Percentiles rank a stretch among this genome's conserved stretches.
These are phyloP conservation scores for Trypanosoma scelopori DNA, from an alignment of 208 protist species.

Conservation along the genomic window DNA sequence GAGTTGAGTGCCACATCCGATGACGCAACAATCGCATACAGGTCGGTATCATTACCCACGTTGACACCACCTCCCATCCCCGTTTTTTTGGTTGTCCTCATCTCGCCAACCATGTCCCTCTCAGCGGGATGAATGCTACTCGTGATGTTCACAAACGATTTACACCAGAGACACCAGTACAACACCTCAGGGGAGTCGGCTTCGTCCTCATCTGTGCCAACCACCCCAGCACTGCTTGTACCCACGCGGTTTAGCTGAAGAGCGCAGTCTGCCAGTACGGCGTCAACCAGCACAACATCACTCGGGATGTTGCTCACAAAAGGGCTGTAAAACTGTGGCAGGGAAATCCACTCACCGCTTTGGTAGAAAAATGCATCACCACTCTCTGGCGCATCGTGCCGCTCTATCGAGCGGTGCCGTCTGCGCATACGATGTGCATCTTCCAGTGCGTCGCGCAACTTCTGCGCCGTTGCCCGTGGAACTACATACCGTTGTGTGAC, in stretches of 20 bases:
- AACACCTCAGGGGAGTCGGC: neutral
- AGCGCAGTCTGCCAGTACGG: slow-evolving; percentile 1
- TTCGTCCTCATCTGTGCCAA: too few relatives aligned
- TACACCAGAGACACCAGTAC: slow-evolving; percentile 24
- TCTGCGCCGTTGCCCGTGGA: neutral
- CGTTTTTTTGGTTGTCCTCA: neutral
- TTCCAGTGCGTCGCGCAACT: slow-evolving; percentile 11
- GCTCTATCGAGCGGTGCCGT: neutral
- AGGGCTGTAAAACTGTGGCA: slow-evolving; percentile 21
- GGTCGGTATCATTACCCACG: slow-evolving; percentile 1
- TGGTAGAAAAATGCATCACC: neutral
- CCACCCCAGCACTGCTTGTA: neutral
- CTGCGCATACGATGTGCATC: neutral
- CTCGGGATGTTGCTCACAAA: slow-evolving; percentile 21
- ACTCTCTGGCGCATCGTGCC: neutral
- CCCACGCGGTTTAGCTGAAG: slow-evolving; percentile 19
- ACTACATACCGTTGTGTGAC: neutral
- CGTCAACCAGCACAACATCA: slow-evolving; percentile 1
- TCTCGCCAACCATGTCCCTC: neutral
- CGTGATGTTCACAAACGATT: slow-evolving; percentile 8
- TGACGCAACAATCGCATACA: slow-evolving; percentile 40
- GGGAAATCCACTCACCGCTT: slow-evolving; percentile 19
- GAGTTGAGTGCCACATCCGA: slow-evolving; percentile 36
- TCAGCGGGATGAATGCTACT: neutral
- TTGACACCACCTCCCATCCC: neutral